Evolutionary conservation across 192 early-diverging fungal species (phyloP).

Genomic region (Backusella tarrabulga): DNA sequence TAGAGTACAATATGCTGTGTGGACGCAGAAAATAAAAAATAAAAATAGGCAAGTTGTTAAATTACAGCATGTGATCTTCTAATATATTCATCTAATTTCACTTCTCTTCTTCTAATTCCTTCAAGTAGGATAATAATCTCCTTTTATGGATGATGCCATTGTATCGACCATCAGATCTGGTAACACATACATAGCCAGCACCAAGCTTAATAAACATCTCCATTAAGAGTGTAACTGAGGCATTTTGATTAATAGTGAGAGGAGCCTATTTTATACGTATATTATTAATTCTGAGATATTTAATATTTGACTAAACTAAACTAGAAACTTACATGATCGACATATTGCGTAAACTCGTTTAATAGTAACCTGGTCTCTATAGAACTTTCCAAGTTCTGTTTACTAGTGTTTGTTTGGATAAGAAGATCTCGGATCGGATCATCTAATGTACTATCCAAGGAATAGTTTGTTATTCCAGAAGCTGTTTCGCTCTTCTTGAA

Average conservation of each 20-base stretch:
- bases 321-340: slow-evolving; percentile 28
- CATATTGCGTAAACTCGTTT: slow-evolving; percentile 35
- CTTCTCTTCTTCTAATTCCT: slow-evolving; percentile 58
- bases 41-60: too few relatives aligned
- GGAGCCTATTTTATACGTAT: slow-evolving; percentile 58
- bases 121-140: slow-evolving; percentile 69
- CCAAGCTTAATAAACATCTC: slow-evolving; percentile 86
- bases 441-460: background rate
- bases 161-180: slow-evolving; percentile 61
- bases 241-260: slow-evolving; percentile 64
- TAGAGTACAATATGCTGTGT: too few relatives aligned
- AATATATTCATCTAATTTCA: background rate
- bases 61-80: background rate
- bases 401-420: background rate
- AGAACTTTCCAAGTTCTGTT: background rate
- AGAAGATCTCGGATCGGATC: background rate
- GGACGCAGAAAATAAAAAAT: too few relatives aligned
- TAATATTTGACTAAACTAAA: background rate
- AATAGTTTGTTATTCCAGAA: background rate
- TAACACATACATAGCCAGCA: slow-evolving; percentile 76
- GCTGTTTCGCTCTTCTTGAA: background rate
- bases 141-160: slow-evolving; percentile 88
- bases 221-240: slow-evolving; percentile 78
- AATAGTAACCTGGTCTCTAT: background rate
- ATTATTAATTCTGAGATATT: background rate